phyloP scores from a whole-genome alignment of 441 rosid genomes.

The Populus hybrid region DNA sequence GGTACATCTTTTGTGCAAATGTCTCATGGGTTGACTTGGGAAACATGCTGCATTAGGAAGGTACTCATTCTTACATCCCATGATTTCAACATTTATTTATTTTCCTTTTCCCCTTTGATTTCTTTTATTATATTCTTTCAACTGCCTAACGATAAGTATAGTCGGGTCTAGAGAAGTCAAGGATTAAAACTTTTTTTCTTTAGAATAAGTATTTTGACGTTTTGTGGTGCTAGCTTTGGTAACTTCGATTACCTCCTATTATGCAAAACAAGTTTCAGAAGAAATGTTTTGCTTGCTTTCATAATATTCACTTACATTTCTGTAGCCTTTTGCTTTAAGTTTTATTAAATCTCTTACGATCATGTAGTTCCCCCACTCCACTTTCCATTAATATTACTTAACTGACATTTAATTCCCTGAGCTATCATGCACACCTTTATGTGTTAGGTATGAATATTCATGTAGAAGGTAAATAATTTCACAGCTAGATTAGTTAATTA shows the following conservation, averaged over 20 bases:
- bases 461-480: neutral
- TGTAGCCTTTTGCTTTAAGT: neutral
- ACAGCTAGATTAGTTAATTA: neutral
- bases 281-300: neutral
- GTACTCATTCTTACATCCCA: neutral
- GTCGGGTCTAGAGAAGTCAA: neutral
- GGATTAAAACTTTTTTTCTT: neutral
- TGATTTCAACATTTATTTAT: neutral
- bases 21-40: slow-evolving; percentile 79
- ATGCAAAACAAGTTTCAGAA: neutral
- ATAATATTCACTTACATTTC: neutral
- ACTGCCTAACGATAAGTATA: neutral
- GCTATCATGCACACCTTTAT: neutral
- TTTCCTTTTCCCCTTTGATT: neutral
- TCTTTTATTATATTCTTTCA: neutral
- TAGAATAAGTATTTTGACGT: neutral
- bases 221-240: neutral
- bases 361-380: neutral
- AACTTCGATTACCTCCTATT: neutral
- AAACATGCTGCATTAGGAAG: slow-evolving; percentile 54
- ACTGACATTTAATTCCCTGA: neutral
- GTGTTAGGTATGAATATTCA: neutral
- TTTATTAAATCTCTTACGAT: neutral
- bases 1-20: slow-evolving; percentile 73
- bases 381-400: neutral